A percentile compares a stretch with the other conserved stretches of the same genome.
Evolutionary conservation across 2,329 filamentous ascomycete genomes (phyloP).

Genomic region (Botrytis elliptica): DNA sequence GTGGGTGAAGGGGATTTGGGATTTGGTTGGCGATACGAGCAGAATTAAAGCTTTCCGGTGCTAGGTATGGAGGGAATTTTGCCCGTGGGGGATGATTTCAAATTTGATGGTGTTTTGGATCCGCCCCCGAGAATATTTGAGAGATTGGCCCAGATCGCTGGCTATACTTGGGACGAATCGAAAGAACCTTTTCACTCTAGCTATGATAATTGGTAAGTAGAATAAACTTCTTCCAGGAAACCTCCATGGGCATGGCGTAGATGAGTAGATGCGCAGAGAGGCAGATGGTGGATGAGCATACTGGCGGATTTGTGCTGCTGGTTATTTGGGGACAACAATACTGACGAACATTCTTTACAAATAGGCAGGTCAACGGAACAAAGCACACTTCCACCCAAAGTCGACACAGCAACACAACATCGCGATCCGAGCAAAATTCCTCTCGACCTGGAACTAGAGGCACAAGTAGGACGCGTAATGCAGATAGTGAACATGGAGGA

Average conservation of each 20-base stretch:
- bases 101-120: slow-evolving; percentile 51
- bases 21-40: slow-evolving; percentile 1
- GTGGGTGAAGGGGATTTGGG: not conserved
- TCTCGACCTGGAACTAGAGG: slow-evolving; percentile 23
- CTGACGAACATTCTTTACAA: not conserved
- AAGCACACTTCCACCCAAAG: slow-evolving; percentile 39
- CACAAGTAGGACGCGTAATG: slow-evolving; percentile 8
- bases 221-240: not conserved
- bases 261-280: not conserved
- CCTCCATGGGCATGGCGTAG: not conserved
- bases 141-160: slow-evolving; percentile 68
- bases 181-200: slow-evolving; percentile 59
- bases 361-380: slow-evolving; percentile 65
- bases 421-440: slow-evolving; percentile 37
- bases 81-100: slow-evolving; percentile 31
- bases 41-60: not conserved
- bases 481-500: slow-evolving; percentile 21
- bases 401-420: not conserved
- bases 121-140: slow-evolving; percentile 70
- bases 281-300: not conserved
- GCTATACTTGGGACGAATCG: slow-evolving; percentile 74
- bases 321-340: not conserved
- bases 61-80: slow-evolving; percentile 33
- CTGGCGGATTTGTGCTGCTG: not conserved
- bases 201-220: slow-evolving; percentile 82